phyloP scores from a whole-genome alignment of 345 rosid genomes.

The Gynandropsis gynandra region DNA sequence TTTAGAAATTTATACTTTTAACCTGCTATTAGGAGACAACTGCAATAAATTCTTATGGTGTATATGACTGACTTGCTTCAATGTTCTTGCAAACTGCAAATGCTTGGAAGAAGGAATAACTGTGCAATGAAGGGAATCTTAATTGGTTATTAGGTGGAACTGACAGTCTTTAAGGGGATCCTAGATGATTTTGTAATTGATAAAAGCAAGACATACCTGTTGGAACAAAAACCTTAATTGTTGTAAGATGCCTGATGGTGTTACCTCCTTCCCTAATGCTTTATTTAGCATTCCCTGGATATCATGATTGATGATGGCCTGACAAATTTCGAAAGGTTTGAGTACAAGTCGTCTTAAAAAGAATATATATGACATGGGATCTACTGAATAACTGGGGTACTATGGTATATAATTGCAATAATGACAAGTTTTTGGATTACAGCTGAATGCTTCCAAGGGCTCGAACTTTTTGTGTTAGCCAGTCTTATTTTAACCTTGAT shows the following conservation, averaged over 20 bases:
- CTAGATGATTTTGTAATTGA: background rate
- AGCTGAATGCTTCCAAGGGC: slow-evolving; percentile 19
- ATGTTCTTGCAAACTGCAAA: slow-evolving; percentile 5
- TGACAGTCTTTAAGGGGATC: background rate
- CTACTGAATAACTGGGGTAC: slow-evolving; percentile 26
- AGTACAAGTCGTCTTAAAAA: slow-evolving; percentile 29
- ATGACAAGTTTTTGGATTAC: slow-evolving; percentile 27
- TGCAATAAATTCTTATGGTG: slow-evolving; percentile 6
- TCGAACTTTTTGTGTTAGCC: slow-evolving; percentile 8
- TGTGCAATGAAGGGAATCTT: background rate
- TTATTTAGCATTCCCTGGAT: background rate
- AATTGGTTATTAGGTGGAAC: background rate
- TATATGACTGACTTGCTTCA: slow-evolving; percentile 27
- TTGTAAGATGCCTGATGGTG: slow-evolving; percentile 3
- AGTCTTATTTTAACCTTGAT: slow-evolving; percentile 7
- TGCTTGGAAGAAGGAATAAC: background rate
- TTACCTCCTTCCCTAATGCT: slow-evolving; percentile 1
- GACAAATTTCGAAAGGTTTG: slow-evolving; percentile 24
- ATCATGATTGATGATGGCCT: background rate
- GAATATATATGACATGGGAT: slow-evolving; percentile 24
- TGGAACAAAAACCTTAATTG: background rate
- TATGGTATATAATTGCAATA: slow-evolving; percentile 28
- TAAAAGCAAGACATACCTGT: background rate
- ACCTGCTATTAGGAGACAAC: slow-evolving; percentile 20
- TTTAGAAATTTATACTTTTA: slow-evolving; percentile 21